Evolutionary conservation across 371 early-diverging fungal genomes (phyloP).

Genomic region (Thermomucor indicae-seudaticae): DNA sequence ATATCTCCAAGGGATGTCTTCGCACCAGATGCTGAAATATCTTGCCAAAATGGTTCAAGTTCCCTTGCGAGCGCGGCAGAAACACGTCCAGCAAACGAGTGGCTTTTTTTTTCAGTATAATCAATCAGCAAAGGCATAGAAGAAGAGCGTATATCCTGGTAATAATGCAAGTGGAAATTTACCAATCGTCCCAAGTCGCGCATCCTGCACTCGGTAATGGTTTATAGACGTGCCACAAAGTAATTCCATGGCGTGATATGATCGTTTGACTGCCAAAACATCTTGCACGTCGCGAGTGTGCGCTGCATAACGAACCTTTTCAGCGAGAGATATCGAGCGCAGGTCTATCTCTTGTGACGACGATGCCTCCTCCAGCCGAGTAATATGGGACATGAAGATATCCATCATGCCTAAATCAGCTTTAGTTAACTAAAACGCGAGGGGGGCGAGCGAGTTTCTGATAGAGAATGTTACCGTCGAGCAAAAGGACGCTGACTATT

Average conservation of each 20-base stretch:
- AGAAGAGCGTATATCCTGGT: not conserved
- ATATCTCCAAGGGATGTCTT: slow-evolving; percentile 34
- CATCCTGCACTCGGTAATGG: slow-evolving; percentile 36
- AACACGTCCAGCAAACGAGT: slow-evolving; percentile 26
- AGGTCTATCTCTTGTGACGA: not conserved
- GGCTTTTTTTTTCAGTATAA: slow-evolving; percentile 10
- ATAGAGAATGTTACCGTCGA: slow-evolving; percentile 30
- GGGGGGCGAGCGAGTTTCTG: not conserved
- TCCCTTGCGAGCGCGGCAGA: slow-evolving; percentile 32
- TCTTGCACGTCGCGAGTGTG: slow-evolving; percentile 26
- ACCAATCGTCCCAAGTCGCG: slow-evolving; percentile 34
- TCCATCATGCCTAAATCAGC: slow-evolving; percentile 38
- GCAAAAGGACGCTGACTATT: slow-evolving; percentile 39
- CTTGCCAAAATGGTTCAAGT: slow-evolving; percentile 39
- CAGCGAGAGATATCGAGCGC: slow-evolving; percentile 2
- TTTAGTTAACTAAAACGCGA: not conserved
- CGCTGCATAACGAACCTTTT: slow-evolving; percentile 12
- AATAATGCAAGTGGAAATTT: not conserved
- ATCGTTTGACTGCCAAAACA: slow-evolving; percentile 33
- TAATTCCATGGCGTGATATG: slow-evolving; percentile 49
- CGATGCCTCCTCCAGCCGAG: slow-evolving; percentile 18
- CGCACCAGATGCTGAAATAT: slow-evolving; percentile 38
- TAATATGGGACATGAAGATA: slow-evolving; percentile 39
- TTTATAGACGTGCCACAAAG: slow-evolving; percentile 36
- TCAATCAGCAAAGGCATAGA: no score